A percentile compares a stretch with the other conserved stretches of the same genome.
phyloP scores from a whole-genome alignment of 306 rosid species.

The Myrica gale region DNA sequence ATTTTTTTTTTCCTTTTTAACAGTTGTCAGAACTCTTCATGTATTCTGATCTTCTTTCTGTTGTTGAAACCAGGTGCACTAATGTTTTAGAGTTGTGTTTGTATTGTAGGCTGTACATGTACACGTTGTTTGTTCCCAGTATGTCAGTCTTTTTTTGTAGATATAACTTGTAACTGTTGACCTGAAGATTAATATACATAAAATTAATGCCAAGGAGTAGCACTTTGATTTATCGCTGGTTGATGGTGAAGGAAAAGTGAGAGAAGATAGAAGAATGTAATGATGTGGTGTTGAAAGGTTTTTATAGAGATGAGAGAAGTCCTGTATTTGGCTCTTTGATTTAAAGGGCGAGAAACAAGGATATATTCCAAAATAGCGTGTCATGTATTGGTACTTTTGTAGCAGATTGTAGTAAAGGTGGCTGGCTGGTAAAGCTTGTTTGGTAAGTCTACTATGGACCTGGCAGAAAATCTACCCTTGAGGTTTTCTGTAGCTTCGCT shows the following conservation, averaged over 20 bases:
- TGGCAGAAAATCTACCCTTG: no score
- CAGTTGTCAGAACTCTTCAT: slow-evolving; percentile 4
- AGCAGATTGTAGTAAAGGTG: background rate
- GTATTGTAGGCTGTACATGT: background rate
- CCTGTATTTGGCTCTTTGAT: background rate
- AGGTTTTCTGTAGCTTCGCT: no score
- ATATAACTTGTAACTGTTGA: background rate
- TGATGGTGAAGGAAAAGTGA: background rate
- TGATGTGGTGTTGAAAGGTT: background rate
- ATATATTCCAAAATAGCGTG: background rate
- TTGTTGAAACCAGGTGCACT: background rate
- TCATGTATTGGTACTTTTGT: background rate
- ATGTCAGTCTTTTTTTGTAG: background rate
- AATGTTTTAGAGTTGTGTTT: background rate
- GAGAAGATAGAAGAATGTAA: background rate
- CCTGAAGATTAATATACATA: background rate
- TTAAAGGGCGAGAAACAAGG: background rate
- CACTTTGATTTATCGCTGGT: background rate
- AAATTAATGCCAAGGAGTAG: background rate
- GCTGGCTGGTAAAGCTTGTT: background rate
- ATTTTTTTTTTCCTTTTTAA: slow-evolving; percentile 8
- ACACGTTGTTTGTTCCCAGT: background rate
- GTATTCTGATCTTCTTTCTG: slow-evolving; percentile 2
- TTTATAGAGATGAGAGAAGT: background rate
- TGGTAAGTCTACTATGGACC: background rate